These are phyloP conservation scores for Coix lacrymajobi DNA, from an alignment of 176 grass and related monocot genomes.

Conservation along the genomic window DNA sequence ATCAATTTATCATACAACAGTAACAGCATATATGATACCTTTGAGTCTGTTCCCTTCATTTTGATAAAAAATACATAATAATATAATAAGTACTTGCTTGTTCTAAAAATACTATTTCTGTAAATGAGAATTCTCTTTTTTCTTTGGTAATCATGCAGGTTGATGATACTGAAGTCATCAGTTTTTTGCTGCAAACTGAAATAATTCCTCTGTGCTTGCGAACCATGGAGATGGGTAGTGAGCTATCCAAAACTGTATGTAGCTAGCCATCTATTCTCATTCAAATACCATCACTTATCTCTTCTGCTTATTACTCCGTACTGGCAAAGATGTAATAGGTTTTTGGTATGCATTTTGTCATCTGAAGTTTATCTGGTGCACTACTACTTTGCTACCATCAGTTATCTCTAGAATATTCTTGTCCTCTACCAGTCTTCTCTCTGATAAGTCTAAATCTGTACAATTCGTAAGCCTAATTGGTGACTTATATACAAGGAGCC, in stretches of 20 bases:
- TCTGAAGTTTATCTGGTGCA: background rate
- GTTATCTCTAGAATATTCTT: slow-evolving; percentile 21
- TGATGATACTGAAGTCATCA: slow-evolving; percentile 96
- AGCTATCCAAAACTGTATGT: slow-evolving; percentile 94
- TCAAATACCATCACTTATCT: background rate
- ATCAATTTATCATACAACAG: background rate
- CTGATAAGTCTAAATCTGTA: background rate
- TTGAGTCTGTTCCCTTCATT: background rate
- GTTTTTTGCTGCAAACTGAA: slow-evolving; percentile 99
- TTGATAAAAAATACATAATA: background rate
- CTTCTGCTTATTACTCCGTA: slow-evolving; percentile 28
- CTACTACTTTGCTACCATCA: background rate
- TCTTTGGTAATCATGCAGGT: slow-evolving; percentile 46
- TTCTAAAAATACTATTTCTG: background rate
- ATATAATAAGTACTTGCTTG: background rate
- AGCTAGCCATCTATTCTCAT: slow-evolving; percentile 2
- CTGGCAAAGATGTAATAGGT: background rate
- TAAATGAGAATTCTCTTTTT: background rate
- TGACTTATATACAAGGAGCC: background rate
- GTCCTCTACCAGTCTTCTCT: background rate
- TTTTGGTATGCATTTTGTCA: background rate
- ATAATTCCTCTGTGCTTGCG: slow-evolving; percentile 95
- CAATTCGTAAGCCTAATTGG: slow-evolving; percentile 11
- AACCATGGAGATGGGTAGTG: slow-evolving; percentile 99
- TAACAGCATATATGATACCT: background rate